A percentile compares a stretch with the other conserved stretches of the same genome.
Conservation (phyloP, 257 asterid species). For the Eustoma russellianum region DNA sequence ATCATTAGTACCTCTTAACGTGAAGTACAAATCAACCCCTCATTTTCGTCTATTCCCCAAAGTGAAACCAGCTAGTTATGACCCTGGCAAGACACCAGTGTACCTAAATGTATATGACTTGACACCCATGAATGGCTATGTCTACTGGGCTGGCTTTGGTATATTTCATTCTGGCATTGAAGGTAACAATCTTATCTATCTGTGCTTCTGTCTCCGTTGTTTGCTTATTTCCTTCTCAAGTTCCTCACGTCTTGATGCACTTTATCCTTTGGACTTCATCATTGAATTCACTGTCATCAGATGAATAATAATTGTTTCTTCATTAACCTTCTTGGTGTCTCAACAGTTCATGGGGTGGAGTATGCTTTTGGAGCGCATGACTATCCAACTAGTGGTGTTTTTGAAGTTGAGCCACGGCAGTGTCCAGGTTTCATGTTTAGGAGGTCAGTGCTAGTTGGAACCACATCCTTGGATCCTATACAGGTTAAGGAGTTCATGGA, state of each 20-base stretch:
- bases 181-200: slow-evolving; percentile 29
- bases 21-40: slow-evolving; percentile 48
- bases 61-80: slow-evolving; percentile 48
- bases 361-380: slow-evolving; percentile 93
- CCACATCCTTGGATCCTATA: slow-evolving; percentile 44
- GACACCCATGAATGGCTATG: slow-evolving; percentile 72
- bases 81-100: slow-evolving; percentile 50
- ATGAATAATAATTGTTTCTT: too few relatives aligned
- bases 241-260: background rate
- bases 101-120: slow-evolving; percentile 80
- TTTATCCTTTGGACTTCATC: background rate
- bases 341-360: slow-evolving; percentile 80
- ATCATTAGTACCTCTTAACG: slow-evolving; percentile 41
- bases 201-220: background rate
- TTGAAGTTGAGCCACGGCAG: slow-evolving; percentile 84
- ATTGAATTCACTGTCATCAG: background rate
- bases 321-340: too few relatives aligned
- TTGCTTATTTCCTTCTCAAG: background rate
- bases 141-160: slow-evolving; percentile 91
- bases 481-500: slow-evolving; percentile 76
- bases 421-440: slow-evolving; percentile 89
- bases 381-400: slow-evolving; percentile 74
- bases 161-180: slow-evolving; percentile 88
- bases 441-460: slow-evolving; percentile 66
- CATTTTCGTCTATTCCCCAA: slow-evolving; percentile 75